A percentile compares a stretch with the other conserved stretches of the same genome.
Conservation (phyloP, 2,329 filamentous ascomycete genomes). For the Calonectria hongkongensis region DNA sequence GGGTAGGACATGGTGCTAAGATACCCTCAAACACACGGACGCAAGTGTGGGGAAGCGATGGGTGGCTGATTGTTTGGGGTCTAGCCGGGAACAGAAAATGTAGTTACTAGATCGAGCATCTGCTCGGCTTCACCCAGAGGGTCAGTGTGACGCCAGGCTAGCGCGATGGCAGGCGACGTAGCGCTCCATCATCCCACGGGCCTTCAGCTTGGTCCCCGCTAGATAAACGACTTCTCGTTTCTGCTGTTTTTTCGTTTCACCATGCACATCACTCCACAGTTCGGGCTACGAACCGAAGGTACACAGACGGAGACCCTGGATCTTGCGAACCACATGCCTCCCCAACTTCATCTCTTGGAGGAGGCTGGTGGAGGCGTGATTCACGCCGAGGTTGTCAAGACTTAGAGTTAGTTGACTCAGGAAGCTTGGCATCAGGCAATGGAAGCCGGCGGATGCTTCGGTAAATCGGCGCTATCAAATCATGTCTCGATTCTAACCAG, state of each 20-base stretch:
- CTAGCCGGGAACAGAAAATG: neutral
- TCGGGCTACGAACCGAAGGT: neutral
- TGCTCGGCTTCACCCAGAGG: neutral
- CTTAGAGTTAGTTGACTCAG: neutral
- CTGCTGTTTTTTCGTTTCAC: neutral
- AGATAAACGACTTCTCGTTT: neutral
- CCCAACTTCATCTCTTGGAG: neutral
- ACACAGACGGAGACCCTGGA: neutral
- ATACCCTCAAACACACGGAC: neutral
- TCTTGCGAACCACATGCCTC: neutral
- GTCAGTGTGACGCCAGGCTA: conserved; percentile 3
- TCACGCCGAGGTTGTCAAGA: neutral
- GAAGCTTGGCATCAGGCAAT: conserved; percentile 2
- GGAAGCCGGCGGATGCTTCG: neutral
- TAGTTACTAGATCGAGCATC: neutral
- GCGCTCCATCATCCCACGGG: neutral
- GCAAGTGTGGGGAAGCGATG: neutral
- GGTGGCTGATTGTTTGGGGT: neutral
- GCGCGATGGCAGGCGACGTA: neutral
- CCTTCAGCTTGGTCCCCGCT: neutral
- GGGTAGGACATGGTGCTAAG: neutral
- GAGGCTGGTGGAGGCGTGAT: neutral
- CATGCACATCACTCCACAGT: neutral
- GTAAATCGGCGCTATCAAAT: neutral
- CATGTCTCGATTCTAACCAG: neutral